Evolutionary conservation across 2,329 filamentous ascomycete species (phyloP), one percentile per base, ranked within the genome.

Genomic region (Acarospora socialis): DNA sequence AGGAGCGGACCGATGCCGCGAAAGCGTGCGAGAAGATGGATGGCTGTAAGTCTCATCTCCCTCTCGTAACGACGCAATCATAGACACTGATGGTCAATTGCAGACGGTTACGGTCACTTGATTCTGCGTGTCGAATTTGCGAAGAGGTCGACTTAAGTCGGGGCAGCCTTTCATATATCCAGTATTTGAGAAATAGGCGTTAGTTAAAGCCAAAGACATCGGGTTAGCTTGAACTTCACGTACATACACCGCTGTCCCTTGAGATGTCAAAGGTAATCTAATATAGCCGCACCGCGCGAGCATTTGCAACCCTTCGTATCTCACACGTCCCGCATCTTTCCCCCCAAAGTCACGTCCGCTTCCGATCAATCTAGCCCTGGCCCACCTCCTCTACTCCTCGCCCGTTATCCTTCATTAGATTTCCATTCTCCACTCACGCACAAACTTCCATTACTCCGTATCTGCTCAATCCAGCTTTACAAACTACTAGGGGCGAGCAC

Each of bases 11-110:
- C 46, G 90, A 98, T 59, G 90, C 90, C 46, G 81, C 81, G 47
- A 81, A 80, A 65, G 90, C 90, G 23, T 92, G 82, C 64, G 78
- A 80, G 63, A 94, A 93, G 72, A 87, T 98, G 82, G 90, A 98
- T 61, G 90, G 90, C 51, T 94, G 66, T 71, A 64, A 57, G 67
- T 65, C 22, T 28, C 16, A 12, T 22, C 22, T 21, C 35, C 15
- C 23, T 23, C 22, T 26, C 1, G 7, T 13, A 4, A n/a, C n/a
- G n/a, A n/a, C 14, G 18, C 9, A 6, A 17, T 18, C 26, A 13
- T 25, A 20, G 34, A 22, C 35, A 21, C 52, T 52, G 45, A 55
- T 39, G 14, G 22, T 32, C 22, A 27, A n/a, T n/a, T 39, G 21
- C 38, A 63, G 59, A 61, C 50, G 62, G 62, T 49, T 66, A 65